Conservation (phyloP, 1,284 basidiomycete species). For the Ceratobasidium sp. region DNA sequence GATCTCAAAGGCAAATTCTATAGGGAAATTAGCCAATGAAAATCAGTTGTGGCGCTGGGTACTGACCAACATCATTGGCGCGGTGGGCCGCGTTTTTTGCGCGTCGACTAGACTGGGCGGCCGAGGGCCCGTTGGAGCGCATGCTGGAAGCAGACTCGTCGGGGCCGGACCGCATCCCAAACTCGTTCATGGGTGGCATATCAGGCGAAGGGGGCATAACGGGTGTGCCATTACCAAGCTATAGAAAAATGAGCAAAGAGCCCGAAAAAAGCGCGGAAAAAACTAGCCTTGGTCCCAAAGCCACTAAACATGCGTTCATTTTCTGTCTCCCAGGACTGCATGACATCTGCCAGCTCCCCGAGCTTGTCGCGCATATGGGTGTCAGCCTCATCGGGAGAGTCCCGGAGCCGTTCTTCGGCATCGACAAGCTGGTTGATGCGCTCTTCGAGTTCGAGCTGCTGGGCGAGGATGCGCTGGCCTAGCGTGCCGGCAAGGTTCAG, state of each 20-base stretch:
- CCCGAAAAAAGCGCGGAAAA: conserved; percentile 37
- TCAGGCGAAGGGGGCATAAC: conserved; percentile 39
- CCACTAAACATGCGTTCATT: conserved; percentile 80
- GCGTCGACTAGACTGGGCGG: conserved; percentile 77
- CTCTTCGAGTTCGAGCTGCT: conserved; percentile 91
- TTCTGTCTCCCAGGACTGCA: conserved; percentile 83
- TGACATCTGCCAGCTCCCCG: conserved; percentile 78
- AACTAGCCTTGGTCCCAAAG: conserved; percentile 73
- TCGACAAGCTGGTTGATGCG: conserved; percentile 80
- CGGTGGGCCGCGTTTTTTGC: conserved; percentile 87
- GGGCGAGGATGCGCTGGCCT: conserved; percentile 88
- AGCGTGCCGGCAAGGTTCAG: conserved; percentile 89
- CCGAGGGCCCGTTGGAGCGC: conserved; percentile 52
- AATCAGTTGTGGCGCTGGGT: conserved; percentile 5
- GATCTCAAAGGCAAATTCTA: conserved; percentile 96
- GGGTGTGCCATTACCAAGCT: conserved; percentile 25
- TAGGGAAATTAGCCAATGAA: neutral
- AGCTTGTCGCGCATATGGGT: conserved; percentile 75
- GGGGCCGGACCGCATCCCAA: conserved; percentile 23
- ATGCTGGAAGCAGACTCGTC: conserved; percentile 40
- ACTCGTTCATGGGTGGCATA: conserved; percentile 39
- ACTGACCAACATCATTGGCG: conserved; percentile 83
- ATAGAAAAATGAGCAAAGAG: conserved; percentile 18
- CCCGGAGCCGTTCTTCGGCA: conserved; percentile 64
- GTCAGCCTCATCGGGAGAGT: conserved; percentile 65